These are phyloP conservation scores for Aspergillus ostianus DNA, from an alignment of 495 filamentous ascomycete genomes.

Conservation along the genomic window DNA sequence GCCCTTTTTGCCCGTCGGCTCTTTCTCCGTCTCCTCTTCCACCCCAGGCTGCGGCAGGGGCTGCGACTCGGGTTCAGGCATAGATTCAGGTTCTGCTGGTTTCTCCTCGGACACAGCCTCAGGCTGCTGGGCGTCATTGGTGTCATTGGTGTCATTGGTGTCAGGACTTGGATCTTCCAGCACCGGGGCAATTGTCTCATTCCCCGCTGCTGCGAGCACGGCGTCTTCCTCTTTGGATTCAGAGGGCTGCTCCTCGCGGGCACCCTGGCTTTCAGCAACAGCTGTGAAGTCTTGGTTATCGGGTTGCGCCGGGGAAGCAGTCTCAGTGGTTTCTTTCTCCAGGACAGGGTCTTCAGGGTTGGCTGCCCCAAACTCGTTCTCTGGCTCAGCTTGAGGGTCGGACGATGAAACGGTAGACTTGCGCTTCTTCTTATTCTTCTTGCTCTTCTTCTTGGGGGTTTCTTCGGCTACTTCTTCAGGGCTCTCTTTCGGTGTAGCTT, in stretches of 20 bases:
- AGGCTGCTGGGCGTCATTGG: neutral
- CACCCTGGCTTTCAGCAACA: neutral
- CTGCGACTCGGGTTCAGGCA: slow-evolving; percentile 36
- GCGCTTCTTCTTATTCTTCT: slow-evolving; percentile 34
- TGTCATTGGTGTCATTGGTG: neutral
- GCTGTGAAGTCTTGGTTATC: neutral
- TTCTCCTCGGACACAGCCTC: neutral
- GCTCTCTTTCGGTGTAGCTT: neutral
- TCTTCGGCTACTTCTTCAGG: neutral
- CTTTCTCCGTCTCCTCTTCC: slow-evolving; percentile 21
- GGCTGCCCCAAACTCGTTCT: neutral
- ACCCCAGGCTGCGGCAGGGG: slow-evolving; percentile 10
- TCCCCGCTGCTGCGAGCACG: no score
- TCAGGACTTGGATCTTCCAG: neutral
- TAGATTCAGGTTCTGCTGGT: slow-evolving; percentile 50
- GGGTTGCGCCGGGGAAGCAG: neutral
- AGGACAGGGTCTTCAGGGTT: neutral
- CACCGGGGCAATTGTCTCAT: neutral
- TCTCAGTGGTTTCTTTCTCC: neutral
- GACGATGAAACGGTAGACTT: slow-evolving; percentile 25
- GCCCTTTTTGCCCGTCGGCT: slow-evolving; percentile 33
- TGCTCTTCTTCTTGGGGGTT: slow-evolving; percentile 21
- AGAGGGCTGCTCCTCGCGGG: neutral
- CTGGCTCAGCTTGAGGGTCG: slow-evolving; percentile 41
- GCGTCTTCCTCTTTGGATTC: neutral